These are phyloP conservation scores for Plasmodium adleri DNA, from an alignment of 169 alveolate species.

Conservation along the genomic window DNA sequence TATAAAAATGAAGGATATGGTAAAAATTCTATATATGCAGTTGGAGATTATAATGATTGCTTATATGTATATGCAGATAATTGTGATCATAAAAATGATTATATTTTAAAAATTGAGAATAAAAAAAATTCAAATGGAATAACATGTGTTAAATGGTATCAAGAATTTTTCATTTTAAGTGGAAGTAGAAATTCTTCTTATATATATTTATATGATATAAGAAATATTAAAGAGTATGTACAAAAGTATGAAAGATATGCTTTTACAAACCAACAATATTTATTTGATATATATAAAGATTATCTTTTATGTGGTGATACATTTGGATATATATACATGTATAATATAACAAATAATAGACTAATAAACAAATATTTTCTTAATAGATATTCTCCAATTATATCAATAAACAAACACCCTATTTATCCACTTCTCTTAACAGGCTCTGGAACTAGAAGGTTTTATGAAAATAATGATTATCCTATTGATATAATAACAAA, in stretches of 20 bases:
- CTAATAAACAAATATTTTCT: slow-evolving; percentile 31
- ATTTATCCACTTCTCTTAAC: slow-evolving; percentile 43
- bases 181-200: slow-evolving; percentile 52
- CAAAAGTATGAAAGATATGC: slow-evolving; percentile 62
- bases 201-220: slow-evolving; percentile 39
- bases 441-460: slow-evolving; percentile 70
- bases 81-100: slow-evolving; percentile 65
- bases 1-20: slow-evolving; percentile 72
- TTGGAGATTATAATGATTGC: slow-evolving; percentile 66
- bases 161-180: slow-evolving; percentile 52
- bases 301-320: slow-evolving; percentile 58
- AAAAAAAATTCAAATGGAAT: slow-evolving; percentile 49
- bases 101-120: slow-evolving; percentile 37
- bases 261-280: slow-evolving; percentile 62
- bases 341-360: slow-evolving; percentile 15
- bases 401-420: slow-evolving; percentile 27
- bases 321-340: slow-evolving; percentile 41
- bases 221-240: slow-evolving; percentile 31
- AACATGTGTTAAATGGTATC: slow-evolving; percentile 51
- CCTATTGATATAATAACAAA: slow-evolving; percentile 39
- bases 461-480: slow-evolving; percentile 26
- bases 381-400: slow-evolving; percentile 60
- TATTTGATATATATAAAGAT: slow-evolving; percentile 47
- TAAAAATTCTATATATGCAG: slow-evolving; percentile 27
- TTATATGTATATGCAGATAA: slow-evolving; percentile 65